phyloP scores from a whole-genome alignment of 2,329 filamentous ascomycete species.

The Tolypocladium amazonense region DNA sequence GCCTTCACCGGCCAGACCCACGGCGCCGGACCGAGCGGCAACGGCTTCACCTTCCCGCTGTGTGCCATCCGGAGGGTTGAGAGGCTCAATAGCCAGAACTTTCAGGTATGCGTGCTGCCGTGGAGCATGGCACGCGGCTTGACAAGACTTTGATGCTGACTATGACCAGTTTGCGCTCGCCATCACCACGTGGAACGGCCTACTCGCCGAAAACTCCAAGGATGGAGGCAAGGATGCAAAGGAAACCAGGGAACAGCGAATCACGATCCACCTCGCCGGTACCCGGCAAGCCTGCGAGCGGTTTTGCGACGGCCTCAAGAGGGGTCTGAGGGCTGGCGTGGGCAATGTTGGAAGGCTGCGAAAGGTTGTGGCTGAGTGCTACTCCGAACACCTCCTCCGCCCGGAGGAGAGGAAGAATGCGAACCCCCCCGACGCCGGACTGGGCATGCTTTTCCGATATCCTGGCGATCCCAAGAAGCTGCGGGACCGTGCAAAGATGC shows the following conservation, averaged over 20 bases:
- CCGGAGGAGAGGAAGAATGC: constrained; percentile 51
- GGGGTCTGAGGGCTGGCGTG: constrained; percentile 75
- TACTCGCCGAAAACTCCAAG: constrained; percentile 46
- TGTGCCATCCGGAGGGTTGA: constrained; percentile 89
- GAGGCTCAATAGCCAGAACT: constrained; percentile 82
- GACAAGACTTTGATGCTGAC: not conserved
- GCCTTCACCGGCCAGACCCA: constrained; percentile 88
- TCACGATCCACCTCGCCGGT: constrained; percentile 84
- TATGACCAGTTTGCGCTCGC: constrained; percentile 68
- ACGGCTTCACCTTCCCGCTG: constrained; percentile 90
- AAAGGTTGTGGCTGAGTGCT: constrained; percentile 71
- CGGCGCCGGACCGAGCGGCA: constrained; percentile 83
- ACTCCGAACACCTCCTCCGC: constrained; percentile 74
- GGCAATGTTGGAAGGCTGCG: constrained; percentile 81
- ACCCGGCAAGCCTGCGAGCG: constrained; percentile 83
- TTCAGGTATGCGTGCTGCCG: constrained; percentile 39
- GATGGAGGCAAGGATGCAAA: constrained; percentile 29
- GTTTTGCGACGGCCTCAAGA: constrained; percentile 94
- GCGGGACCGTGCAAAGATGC: constrained; percentile 92
- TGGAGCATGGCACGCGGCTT: not conserved
- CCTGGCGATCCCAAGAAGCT: constrained; percentile 91
- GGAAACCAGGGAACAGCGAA: constrained; percentile 58
- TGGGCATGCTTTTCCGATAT: constrained; percentile 88
- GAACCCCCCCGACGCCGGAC: constrained; percentile 68
- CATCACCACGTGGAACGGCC: constrained; percentile 87